A percentile compares a stretch with the other conserved stretches of the same genome.
These are phyloP conservation scores for Kodamaea restingae DNA, from an alignment of 805 yeast species.

Conservation along the genomic window DNA sequence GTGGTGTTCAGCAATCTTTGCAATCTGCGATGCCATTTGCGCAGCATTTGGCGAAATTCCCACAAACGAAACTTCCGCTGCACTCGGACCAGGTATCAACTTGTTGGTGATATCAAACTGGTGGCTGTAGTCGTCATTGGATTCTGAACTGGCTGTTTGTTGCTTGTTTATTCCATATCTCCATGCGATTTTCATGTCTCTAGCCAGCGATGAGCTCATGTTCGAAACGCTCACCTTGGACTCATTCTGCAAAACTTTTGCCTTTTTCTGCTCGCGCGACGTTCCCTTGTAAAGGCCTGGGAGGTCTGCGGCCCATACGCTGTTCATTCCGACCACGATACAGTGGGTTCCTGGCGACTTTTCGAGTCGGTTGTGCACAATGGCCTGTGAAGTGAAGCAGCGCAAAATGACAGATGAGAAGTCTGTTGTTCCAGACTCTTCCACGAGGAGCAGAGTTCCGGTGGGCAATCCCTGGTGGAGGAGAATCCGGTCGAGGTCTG, in stretches of 20 bases:
- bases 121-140: conserved; percentile 52
- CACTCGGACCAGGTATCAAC: conserved; percentile 60
- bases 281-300: conserved; percentile 78
- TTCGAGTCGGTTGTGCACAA: conserved; percentile 55
- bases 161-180: conserved; percentile 58
- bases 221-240: conserved; percentile 67
- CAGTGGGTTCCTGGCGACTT: conserved; percentile 43
- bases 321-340: conserved; percentile 57
- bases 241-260: conserved; percentile 52
- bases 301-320: conserved; percentile 59
- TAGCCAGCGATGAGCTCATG: conserved; percentile 34
- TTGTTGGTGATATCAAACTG: conserved; percentile 77
- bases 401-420: conserved; percentile 69
- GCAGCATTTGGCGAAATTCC: conserved; percentile 26
- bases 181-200: conserved; percentile 88
- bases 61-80: conserved; percentile 57
- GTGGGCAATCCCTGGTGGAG: conserved; percentile 84
- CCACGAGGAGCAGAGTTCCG: conserved; percentile 65
- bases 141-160: conserved; percentile 14
- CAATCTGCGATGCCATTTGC: conserved; percentile 38
- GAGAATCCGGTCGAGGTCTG: conserved; percentile 68
- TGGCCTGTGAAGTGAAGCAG: conserved; percentile 72
- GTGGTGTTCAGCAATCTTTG: conserved; percentile 28
- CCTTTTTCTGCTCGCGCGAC: conserved; percentile 60
- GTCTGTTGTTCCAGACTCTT: conserved; percentile 87